Evolutionary conservation across 2,329 filamentous ascomycete genomes (phyloP).

Genomic region (Diaporthe nobilis): DNA sequence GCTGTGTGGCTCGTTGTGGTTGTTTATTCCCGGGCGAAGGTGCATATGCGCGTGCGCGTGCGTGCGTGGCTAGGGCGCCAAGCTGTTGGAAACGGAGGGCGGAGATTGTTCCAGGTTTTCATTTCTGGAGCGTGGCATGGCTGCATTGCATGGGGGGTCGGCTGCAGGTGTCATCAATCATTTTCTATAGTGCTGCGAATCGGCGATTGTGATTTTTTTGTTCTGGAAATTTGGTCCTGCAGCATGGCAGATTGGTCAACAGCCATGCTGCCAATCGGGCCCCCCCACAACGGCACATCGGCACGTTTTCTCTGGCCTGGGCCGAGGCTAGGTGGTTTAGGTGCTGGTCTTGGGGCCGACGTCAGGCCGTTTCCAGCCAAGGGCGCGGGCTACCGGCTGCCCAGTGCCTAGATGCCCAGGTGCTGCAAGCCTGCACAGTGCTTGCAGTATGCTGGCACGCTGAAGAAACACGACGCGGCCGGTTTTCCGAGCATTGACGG

Average conservation of each 20-base stretch:
- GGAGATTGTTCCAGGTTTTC: conserved; percentile 16
- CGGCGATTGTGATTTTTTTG: conserved; percentile 16
- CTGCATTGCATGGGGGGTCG: not conserved
- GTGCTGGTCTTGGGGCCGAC: not conserved
- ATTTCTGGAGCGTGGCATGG: conserved; percentile 14
- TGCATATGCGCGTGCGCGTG: conserved; percentile 9
- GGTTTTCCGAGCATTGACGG: conserved; percentile 4
- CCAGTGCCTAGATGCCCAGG: conserved; percentile 3
- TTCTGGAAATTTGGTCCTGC: conserved; percentile 19
- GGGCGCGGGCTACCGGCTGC: not conserved
- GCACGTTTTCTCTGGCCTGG: conserved; percentile 14
- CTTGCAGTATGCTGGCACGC: not conserved
- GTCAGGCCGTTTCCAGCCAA: conserved; percentile 8
- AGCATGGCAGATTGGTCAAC: not conserved
- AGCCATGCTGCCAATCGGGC: not conserved
- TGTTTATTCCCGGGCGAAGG: not conserved
- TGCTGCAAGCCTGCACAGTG: not conserved
- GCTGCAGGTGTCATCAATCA: conserved; percentile 22
- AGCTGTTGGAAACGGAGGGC: conserved; percentile 22
- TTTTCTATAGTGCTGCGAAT: conserved; percentile 1
- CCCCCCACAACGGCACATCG: conserved; percentile 15
- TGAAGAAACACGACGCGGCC: not conserved
- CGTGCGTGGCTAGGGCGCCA: conserved; percentile 29
- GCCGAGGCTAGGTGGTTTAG: not conserved
- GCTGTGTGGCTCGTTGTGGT: not conserved